Conservation (phyloP, 2,329 filamentous ascomycete species). For the Fusarium sp. region DNA sequence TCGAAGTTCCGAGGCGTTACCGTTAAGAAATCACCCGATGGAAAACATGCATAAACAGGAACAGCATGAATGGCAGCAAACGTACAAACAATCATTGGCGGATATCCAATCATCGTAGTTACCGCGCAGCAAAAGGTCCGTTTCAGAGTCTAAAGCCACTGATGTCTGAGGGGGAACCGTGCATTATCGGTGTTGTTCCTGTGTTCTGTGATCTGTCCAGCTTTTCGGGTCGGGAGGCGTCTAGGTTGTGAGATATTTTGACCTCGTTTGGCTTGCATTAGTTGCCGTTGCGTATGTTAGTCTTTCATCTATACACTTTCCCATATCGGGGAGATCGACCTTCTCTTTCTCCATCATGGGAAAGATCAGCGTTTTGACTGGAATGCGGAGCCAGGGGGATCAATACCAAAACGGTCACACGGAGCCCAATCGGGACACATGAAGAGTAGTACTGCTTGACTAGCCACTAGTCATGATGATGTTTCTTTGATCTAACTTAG, state of each 20-base stretch:
- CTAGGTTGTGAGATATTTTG: background rate
- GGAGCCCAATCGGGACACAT: background rate
- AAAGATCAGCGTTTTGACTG: background rate
- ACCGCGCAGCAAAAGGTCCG: background rate
- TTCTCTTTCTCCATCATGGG: background rate
- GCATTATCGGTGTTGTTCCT: background rate
- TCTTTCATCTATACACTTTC: background rate
- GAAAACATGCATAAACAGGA: background rate
- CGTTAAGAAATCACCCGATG: background rate
- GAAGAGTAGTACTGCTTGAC: background rate
- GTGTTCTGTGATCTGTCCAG: background rate
- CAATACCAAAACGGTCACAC: background rate
- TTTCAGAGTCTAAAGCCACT: constrained; percentile 21
- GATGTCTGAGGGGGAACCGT: background rate
- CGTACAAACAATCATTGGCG: background rate
- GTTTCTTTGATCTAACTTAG: background rate
- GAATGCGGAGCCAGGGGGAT: constrained; percentile 24
- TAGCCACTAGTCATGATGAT: background rate
- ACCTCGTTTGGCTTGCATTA: constrained; percentile 1
- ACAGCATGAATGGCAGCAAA: background rate
- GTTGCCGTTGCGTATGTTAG: background rate
- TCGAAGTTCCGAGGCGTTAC: background rate
- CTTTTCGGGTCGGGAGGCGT: constrained; percentile 7
- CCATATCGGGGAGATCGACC: background rate
- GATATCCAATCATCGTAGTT: background rate